These are phyloP conservation scores for Fragilariopsis cylindrus DNA, from an alignment of 108 stramenopile genomes.

Conservation along the genomic window DNA sequence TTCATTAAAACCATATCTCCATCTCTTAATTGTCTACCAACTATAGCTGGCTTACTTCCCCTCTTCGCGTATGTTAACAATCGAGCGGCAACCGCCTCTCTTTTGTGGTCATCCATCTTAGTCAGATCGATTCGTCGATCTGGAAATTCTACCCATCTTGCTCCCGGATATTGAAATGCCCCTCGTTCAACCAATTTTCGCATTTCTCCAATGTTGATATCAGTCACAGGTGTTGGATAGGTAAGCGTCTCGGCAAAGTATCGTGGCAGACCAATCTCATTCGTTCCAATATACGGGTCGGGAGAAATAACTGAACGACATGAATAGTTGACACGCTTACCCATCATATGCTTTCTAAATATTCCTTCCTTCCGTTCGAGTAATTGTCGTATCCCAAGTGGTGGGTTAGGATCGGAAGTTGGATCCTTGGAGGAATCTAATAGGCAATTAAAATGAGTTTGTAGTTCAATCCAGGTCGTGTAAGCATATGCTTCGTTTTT, in stretches of 20 bases:
- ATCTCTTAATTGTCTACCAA: constrained; percentile 94
- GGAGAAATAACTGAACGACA: constrained; percentile 98
- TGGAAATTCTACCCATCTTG: constrained; percentile 92
- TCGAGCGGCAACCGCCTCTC: constrained; percentile 84
- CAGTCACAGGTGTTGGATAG: constrained; percentile 95
- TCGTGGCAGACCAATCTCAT: constrained; percentile 98
- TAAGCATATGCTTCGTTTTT: constrained; percentile 51
- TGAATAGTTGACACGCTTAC: constrained; percentile 98
- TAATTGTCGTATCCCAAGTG: constrained; percentile 90
- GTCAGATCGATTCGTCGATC: constrained; percentile 81
- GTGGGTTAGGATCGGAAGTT: constrained; percentile 39
- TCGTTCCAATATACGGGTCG: constrained; percentile 96
- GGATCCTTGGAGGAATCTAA: constrained; percentile 96
- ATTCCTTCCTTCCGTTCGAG: constrained; percentile 99
- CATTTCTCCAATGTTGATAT: constrained; percentile 91
- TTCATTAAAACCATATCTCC: constrained; percentile 98
- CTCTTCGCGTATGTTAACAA: constrained; percentile 57
- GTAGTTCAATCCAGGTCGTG: constrained; percentile 92
- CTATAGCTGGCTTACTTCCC: constrained; percentile 77
- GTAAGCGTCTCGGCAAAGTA: constrained; percentile 93
- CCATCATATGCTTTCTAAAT: constrained; percentile 99
- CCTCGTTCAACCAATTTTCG: constrained; percentile 87
- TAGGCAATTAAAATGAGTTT: constrained; percentile 93
- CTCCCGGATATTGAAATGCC: constrained; percentile 90
- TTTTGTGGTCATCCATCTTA: constrained; percentile 82